Evolutionary conservation across 805 yeast genomes (phyloP), one percentile per base, ranked within the genome.

Genomic region (Wickerhamiella australiensis): DNA sequence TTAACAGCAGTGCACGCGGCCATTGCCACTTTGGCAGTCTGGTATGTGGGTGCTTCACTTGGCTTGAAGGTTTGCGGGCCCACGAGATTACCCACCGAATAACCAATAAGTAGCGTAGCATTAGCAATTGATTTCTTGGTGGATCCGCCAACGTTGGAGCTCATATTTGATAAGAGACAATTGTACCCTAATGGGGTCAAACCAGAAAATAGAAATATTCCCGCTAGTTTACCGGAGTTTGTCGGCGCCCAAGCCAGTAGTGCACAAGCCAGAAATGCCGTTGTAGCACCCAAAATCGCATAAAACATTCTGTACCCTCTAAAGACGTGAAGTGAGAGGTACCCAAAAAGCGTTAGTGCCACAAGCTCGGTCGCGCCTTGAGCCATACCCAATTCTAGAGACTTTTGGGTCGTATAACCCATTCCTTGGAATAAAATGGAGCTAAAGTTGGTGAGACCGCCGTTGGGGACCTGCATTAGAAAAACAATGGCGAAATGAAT

Each of bases 41-140:
- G 63, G 58, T 80, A 82, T 35, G 62, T 58, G 5, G 86, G 86
- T 9, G 78, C 80, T 50, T 79, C 76, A 2, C 63, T 54, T 0
- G 73, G 64, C 50, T 68, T 71, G 65, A 82, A 82, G 17, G 82
- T 72, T 64, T 80, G 86, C 4, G 92, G 87, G 2, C 88, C 90
- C 51, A 80, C 73, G 36, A 82, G 67, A 61, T 80, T 78, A 13
- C 85, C 84, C 42, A 77, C 74, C 37, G 84, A 77, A 60, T 80
- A 83, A 4, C 78, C 81, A 52, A 82, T 71, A 62, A 82, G 70
- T 44, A 73, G 73, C 31, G 79, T 61, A 5, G 81, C 80, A 48
- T 77, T 75, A 23, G 77, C 71, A 4, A 77, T 71, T 55, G 78
- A 70, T 57, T 81, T 78, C 63, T 84, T 84, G n/a, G 88, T 81